Evolutionary conservation across 2,329 filamentous ascomycete genomes (phyloP).

Genomic region (Beauveria medogensis): DNA sequence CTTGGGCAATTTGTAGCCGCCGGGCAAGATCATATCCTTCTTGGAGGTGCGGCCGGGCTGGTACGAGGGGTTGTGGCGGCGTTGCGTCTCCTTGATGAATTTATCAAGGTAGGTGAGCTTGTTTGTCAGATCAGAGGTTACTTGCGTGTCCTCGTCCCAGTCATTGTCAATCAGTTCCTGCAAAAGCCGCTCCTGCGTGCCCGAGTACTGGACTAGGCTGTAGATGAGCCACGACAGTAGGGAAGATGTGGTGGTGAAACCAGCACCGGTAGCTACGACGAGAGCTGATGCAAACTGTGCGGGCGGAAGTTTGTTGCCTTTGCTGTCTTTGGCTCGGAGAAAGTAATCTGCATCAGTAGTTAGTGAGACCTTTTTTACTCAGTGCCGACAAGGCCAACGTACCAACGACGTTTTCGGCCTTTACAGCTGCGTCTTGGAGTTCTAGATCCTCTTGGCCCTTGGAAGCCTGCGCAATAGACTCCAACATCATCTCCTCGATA

Average conservation of each 20-base stretch:
- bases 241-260: constrained; percentile 52
- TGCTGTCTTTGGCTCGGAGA: constrained; percentile 42
- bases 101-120: constrained; percentile 45
- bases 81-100: constrained; percentile 53
- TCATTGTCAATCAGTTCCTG: constrained; percentile 48
- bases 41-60: constrained; percentile 51
- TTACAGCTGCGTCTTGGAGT: constrained; percentile 40
- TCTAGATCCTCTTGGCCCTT: constrained; percentile 32
- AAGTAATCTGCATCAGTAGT: constrained; percentile 35
- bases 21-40: constrained; percentile 48
- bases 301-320: constrained; percentile 45
- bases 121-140: constrained; percentile 39
- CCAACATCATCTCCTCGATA: constrained; percentile 29
- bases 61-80: constrained; percentile 52
- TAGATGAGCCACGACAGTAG: constrained; percentile 53
- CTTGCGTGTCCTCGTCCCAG: constrained; percentile 33
- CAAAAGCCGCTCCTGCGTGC: constrained; percentile 47
- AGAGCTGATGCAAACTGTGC: constrained; percentile 24
- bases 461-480: constrained; percentile 30
- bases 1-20: constrained; percentile 47
- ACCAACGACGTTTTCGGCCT: constrained; percentile 31
- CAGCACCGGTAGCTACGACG: constrained; percentile 46
- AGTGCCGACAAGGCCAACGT: background rate
- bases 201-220: constrained; percentile 42
- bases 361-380: background rate